Percentiles rank a stretch among this genome's conserved stretches.
phyloP scores from a whole-genome alignment of 2,329 filamentous ascomycete genomes.

The Cladosporium sp. region DNA sequence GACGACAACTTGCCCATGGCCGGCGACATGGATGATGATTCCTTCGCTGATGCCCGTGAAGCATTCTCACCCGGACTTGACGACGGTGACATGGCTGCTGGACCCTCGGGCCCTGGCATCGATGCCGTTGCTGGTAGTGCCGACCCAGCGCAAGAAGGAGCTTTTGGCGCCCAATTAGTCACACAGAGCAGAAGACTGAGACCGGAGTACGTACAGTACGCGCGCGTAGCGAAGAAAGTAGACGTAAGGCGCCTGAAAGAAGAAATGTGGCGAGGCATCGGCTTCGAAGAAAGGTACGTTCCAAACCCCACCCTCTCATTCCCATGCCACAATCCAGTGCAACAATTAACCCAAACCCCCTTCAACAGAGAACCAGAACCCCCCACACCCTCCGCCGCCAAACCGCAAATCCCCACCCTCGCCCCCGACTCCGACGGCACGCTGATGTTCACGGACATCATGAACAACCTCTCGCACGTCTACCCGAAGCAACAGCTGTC shows the following conservation, averaged over 20 bases:
- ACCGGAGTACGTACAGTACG: constrained; percentile 63
- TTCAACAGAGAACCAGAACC: constrained; percentile 19
- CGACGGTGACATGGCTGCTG: constrained; percentile 35
- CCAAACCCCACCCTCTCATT: background rate
- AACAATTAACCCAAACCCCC: background rate
- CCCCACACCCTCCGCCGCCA: constrained; percentile 34
- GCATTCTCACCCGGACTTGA: constrained; percentile 66
- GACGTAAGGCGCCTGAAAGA: constrained; percentile 61
- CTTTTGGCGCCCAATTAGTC: constrained; percentile 59
- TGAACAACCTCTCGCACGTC: constrained; percentile 80
- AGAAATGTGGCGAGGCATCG: constrained; percentile 53
- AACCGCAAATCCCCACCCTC: constrained; percentile 24
- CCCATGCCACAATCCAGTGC: background rate
- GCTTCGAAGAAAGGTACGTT: constrained; percentile 20
- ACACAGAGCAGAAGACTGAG: constrained; percentile 56
- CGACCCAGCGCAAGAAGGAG: constrained; percentile 41
- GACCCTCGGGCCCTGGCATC: constrained; percentile 25
- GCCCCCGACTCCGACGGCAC: constrained; percentile 40
- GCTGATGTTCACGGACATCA: constrained; percentile 84
- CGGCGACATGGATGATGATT: constrained; percentile 64
- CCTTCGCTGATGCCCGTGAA: constrained; percentile 76
- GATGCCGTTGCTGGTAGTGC: constrained; percentile 33
- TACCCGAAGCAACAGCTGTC: constrained; percentile 83
- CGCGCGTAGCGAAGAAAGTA: constrained; percentile 62
- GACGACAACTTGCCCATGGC: constrained; percentile 72